Base-by-base conservation (phyloP, 2,329 filamentous ascomycete species). In the Cadophora gregata region DNA sequence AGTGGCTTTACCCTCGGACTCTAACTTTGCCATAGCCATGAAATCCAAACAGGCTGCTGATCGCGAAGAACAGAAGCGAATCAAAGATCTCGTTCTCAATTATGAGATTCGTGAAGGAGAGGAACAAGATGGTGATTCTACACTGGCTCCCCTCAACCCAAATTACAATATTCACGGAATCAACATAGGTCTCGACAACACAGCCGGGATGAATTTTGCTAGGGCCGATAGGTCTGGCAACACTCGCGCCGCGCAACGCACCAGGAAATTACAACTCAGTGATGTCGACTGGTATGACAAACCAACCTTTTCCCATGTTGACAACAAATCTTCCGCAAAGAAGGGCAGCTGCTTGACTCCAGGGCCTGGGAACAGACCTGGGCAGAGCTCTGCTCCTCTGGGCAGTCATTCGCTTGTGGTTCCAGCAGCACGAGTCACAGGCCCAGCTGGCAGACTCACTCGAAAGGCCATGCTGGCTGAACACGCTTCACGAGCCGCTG, bases 11-110 rank as follows among this genome's bases (percentile, higher is more conserved):
- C 92, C 92, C 10, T 90, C 95, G 1, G 92, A 99, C 78, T 98
- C 96, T 0, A 94, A 89, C 59, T 97, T 99, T 80, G 96, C 96
- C 6, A 87, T 98, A 71, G 96, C 96, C 51, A 96, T 99, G 93
- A 96, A 93, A 78, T 93, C 88, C 68, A 94, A 98, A 81, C 94
- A 97, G 77, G 92, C 96, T 80, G 95, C 93, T 2, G 95, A 98
- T 78, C 90, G 91, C 62, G 96, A 97, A 77, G 96, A 99, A 79
- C 95, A 99, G 79, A 93, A 97, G 79, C 92, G 96, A 69, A 99
- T 99, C 87, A 99, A 99, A 83, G 97, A 93, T 75, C 85, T 99
- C 55, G 96, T 99, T 63, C 84, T 99, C 73, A 98, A 97, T 79
- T 97, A 97, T 77, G 96, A 99, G 80, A 88, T 97, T 77, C 89